Base-by-base conservation (phyloP, 2,329 filamentous ascomycete species). In the Phaeosphaeria sp. region DNA sequence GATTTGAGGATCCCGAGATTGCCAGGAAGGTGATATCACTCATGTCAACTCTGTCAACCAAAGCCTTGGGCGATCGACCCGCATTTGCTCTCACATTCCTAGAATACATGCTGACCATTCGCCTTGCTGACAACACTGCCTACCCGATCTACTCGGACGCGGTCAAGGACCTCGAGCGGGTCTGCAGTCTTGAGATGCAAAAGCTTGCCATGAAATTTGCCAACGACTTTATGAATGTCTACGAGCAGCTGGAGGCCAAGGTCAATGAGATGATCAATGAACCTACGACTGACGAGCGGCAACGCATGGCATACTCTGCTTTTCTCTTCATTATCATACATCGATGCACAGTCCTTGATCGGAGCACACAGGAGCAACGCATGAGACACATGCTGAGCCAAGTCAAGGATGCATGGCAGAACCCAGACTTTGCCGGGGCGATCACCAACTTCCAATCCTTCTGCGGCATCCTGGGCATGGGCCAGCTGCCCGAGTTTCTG, bases 241-340 rank as follows among this genome's bases (percentile, higher is more conserved):
- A 97, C 74, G 90, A 94, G 56, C 87, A 95, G 66, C 86, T 99
- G 25, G 91, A 96, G 74, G 84, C 84, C 39, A 92, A 92, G 71
- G 89, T 98, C 58, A 89, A 90, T 58, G 90, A 94, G 74, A 88
- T 96, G 81, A 85, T 91, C 73, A 83, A 87, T 60, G 87, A 91
- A 48, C 87, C 90, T 27, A 84, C 86, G 53, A 80, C 91, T 27
- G 94, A 97, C 69, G 90, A 94, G 68, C 92, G 93, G 71, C 87
- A 93, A 30, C 88, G 91, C 56, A 89, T 95, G 71, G 92, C 93
- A 1, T 93, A 96, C 69, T 91, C 89, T 66, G 94, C 93, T 9
- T 94, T 98, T 62, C 83, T 98, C 0, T 96, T 99, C 74, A 95
- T 96, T 57, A 95, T 99, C 61, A 89, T 95, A 68, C 94, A 98